Base-by-base conservation (phyloP, 2,329 filamentous ascomycete genomes). In the Fusarium torulosum region DNA sequence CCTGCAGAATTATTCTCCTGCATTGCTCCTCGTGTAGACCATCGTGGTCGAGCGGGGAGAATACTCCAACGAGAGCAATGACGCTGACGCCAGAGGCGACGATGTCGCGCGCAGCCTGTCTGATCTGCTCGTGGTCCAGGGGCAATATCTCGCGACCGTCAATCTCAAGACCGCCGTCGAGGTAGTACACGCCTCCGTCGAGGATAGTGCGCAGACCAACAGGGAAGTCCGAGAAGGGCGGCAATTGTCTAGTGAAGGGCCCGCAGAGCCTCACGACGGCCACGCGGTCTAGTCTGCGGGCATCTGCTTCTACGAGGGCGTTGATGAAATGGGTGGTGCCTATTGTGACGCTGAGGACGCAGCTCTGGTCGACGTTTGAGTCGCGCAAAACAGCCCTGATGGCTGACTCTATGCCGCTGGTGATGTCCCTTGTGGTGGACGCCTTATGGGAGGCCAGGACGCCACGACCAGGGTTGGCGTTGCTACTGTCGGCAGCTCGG, bases 261-360 rank as follows among this genome's bases (percentile, higher is more conserved):
- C 81, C 81, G 65, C 81, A 84, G 9, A 85, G 75, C 20, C 83
- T 74, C 11, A 84, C 69, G 2, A 84, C 81, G 4, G 81, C 83
- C 3, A 85, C 83, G 11, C 78, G 78, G 38, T 77, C 78, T 20
- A 85, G 75, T 7, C 80, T 74, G 21, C 78, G 70, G 2, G 77
- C 76, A 73, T 84, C 82, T 27, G 79, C 78, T 62, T 84, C 81
- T 13, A 84, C 77, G 8, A 84, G 76, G 0, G 83, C 82, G 69
- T 84, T 84, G 69, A 84, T 80, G 61, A 84, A 84, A 67, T 84
- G 82, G 0, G 81, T 82, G 3, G 82, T 84, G 25, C 84, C 84
- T 63, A 86, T 83, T 4, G 82, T 82, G 14, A 86, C 82, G 35
- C 80, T 82, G 38, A 81, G 70, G 7, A 86, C 79, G 15, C 77